Conservation (phyloP, 2,329 filamentous ascomycete genomes). For the Aspergillus candidus region DNA sequence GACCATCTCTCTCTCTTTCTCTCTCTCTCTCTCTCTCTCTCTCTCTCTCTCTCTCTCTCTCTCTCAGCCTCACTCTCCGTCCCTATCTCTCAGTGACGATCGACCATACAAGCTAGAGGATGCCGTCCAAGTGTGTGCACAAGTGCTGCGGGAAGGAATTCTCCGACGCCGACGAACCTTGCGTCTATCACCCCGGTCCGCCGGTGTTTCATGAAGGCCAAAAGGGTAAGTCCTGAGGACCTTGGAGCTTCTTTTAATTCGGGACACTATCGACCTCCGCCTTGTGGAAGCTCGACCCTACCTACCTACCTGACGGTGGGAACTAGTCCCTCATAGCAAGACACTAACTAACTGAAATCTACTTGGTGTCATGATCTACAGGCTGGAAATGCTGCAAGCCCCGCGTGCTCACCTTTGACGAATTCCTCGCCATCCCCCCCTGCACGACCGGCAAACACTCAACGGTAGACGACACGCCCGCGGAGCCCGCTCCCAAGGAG, state of each 20-base stretch:
- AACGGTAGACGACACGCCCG: slow-evolving; percentile 68
- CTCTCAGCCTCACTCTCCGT: neutral
- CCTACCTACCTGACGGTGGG: neutral
- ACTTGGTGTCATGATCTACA: slow-evolving; percentile 33
- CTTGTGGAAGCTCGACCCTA: no score
- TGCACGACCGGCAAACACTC: slow-evolving; percentile 93
- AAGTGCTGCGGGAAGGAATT: slow-evolving; percentile 91
- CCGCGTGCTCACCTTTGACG: slow-evolving; percentile 92
- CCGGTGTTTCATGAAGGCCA: slow-evolving; percentile 97
- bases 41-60: slow-evolving; percentile 2
- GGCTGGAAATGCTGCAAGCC: slow-evolving; percentile 99
- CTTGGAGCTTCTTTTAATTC: slow-evolving; percentile 17
- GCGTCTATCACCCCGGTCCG: slow-evolving; percentile 86
- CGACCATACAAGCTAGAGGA: slow-evolving; percentile 12
- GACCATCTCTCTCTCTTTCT: slow-evolving; percentile 4
- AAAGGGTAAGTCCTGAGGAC: slow-evolving; percentile 65
- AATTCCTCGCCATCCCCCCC: slow-evolving; percentile 87
- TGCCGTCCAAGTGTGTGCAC: slow-evolving; percentile 74
- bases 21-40: neutral
- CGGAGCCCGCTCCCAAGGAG: slow-evolving; percentile 37
- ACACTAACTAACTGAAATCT: slow-evolving; percentile 5
- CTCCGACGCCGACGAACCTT: slow-evolving; percentile 73
- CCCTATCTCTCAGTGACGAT: neutral
- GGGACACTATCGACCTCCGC: no score
- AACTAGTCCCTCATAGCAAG: slow-evolving; percentile 3